Base-by-base conservation (phyloP, 1,284 basidiomycete genomes). In the Ganoderma lingzhi region DNA sequence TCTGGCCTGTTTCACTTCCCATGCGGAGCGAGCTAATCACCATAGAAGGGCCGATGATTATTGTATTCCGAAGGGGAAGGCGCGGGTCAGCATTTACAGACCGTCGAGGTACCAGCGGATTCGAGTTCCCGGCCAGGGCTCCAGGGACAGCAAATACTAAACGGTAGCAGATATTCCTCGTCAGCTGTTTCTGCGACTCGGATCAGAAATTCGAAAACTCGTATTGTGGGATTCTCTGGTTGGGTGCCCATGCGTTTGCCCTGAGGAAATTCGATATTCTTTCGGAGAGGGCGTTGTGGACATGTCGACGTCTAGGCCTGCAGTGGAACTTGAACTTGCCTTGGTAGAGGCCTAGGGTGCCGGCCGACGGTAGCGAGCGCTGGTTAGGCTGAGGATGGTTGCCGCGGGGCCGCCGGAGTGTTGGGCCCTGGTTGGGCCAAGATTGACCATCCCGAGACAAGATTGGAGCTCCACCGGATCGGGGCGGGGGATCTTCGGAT, bases 401-500 rank as follows among this genome's bases (percentile, higher is more conserved):
- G 45, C 19, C 8, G 10, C 48, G 23, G 23, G 48, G 48, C 9
- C 68, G 68, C 66, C 66, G 65, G 48, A 30, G 62, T 67, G 68
- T 67, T 61, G 69, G 72, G 63, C 60, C 70, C 61, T 70, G 59
- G 68, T 67, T 61, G 69, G 72, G 63, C 60, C 70, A 63, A 72
- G 59, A 39, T 61, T 61, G 58, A 37, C 53, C 32, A 37, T 64
- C 23, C 23, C 67, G 60, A 63, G 64, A 58, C 69, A 69, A 70
- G 67, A 65, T 71, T 67, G 58, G 66, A 63, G 71, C 69, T 62
- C 67, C 69, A 70, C 67, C 61, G 53, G 71, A 76, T 76, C 74
- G 69, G 71, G 37, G 10, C 10, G 15, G 41, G 19, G n/a, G 75
- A 76, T 76, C 76, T 76, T 73, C 69, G 68, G 42, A 17, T 66